Base-by-base conservation (phyloP, 352 stramenopile genomes). In the Pythium grandisporangium region DNA sequence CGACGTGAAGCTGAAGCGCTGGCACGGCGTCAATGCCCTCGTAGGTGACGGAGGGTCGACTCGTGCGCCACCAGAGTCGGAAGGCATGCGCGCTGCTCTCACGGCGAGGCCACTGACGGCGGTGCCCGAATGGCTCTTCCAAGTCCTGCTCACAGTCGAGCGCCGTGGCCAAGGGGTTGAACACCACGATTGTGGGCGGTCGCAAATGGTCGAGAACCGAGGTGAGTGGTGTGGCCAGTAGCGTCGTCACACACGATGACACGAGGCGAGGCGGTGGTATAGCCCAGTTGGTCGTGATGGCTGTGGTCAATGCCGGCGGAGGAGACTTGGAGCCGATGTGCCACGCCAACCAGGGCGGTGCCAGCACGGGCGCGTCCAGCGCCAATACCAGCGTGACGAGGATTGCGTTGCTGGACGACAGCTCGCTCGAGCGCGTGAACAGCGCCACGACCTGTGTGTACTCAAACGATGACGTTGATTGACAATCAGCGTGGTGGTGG, bases 261-360 rank as follows among this genome's bases (percentile, higher is more conserved):
- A 57, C 23, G 10, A 38, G 20, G 26, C 54, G 48, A 13, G 43
- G 44, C 10, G 48, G 53, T 20, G 23, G 27, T n/a, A 23, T 2
- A 2, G 20, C n/a, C n/a, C n/a, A n/a, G n/a, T n/a, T n/a, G n/a
- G n/a, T n/a, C n/a, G n/a, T n/a, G n/a, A n/a, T n/a, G n/a, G n/a
- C n/a, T n/a, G n/a, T n/a, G n/a, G n/a, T n/a, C n/a, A n/a, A n/a
- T n/a, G n/a, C n/a, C n/a, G 61, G 48, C 0, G 66, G 73, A 4
- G 70, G 69, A 33, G 55, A 58, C 45, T 58, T 68, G 13, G 69
- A 83, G 19, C 73, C 77, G 19, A 70, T 24, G 24, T 68, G 51
- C 77, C 77, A 91, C 3, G 72, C 77, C 53, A 85, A 80, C 62
- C 65, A 80, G 17, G 66, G 37, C 20, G 68, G 78, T 0, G 75